Base-by-base conservation (phyloP, 805 yeast genomes). In the Ogataea neopini region DNA sequence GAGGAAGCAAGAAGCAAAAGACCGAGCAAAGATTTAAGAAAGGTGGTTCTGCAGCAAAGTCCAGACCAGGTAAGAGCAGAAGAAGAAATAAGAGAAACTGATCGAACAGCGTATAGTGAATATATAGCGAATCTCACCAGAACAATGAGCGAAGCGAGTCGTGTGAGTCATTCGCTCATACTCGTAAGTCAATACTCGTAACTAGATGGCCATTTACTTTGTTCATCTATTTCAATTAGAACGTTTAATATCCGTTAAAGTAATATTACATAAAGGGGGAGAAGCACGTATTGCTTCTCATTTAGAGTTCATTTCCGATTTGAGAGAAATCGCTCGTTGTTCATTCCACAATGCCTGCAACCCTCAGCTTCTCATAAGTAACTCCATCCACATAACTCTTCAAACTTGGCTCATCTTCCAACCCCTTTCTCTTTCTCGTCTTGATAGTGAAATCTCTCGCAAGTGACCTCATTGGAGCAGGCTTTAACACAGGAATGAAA, bases 361-460 rank as follows among this genome's bases (percentile, higher is more conserved):
- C 49, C 49, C 69, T 68, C 56, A 89, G 65, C 52, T 78, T 77
- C 6, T 71, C 70, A 53, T 74, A 79, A 15, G 87, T 66, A 1
- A 78, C 84, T 1, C 68, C 66, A 44, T 85, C 95, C 22, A 91
- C 76, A 59, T 84, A 88, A 54, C 81, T 81, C 41, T 76, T 73
- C 40, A 91, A 60, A 2, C 75, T 73, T 17, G 88, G 88, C 50
- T 85, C 95, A 11, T 84, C 88, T 6, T 81, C 75, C 29, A 92
- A 67, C 0, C 97, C 98, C 62, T 90, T 92, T 57, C 97, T 77
- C 57, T 83, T 80, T 63, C 99, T 76, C 0, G 97, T 89, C 64
- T 95, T 94, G 68, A 88, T 69, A 25, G 89, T 84, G 59, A 90
- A 88, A 66, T 94, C 99, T 48, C 99, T 73, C 1, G 97, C 92